These are phyloP conservation scores for Phoenix roebelenii DNA, from an alignment of 176 grass and related monocot genomes.

Conservation along the genomic window DNA sequence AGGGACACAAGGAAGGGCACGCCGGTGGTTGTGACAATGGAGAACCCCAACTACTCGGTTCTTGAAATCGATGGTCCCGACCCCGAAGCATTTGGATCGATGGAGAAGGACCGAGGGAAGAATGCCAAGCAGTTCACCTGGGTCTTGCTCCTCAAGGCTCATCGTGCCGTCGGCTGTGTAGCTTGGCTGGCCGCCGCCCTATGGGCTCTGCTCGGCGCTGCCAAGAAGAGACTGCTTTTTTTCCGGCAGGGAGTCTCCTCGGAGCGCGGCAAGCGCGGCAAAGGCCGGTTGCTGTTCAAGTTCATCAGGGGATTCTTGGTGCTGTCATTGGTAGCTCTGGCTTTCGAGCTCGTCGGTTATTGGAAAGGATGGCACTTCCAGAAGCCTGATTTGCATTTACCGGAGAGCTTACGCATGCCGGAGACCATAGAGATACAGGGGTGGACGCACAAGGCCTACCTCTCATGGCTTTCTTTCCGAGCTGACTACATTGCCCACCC, in stretches of 20 bases:
- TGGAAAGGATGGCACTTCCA: constrained; percentile 63
- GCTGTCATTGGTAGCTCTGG: constrained; percentile 39
- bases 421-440: constrained; percentile 47
- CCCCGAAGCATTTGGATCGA: constrained; percentile 26
- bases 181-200: constrained; percentile 28
- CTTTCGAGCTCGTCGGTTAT: constrained; percentile 49
- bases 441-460: constrained; percentile 43
- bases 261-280: constrained; percentile 7
- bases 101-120: constrained; percentile 55
- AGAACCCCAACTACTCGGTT: constrained; percentile 69
- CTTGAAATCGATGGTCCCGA: constrained; percentile 50
- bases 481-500: constrained; percentile 38
- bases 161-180: constrained; percentile 37
- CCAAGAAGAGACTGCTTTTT: constrained; percentile 28
- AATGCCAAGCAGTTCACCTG: constrained; percentile 79
- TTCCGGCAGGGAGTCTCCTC: not conserved
- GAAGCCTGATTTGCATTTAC: constrained; percentile 22
- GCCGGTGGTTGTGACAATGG: constrained; percentile 69
- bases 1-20: constrained; percentile 35
- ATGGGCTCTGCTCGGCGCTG: constrained; percentile 32
- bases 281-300: constrained; percentile 35
- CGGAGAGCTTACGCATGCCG: constrained; percentile 32
- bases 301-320: constrained; percentile 50
- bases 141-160: constrained; percentile 57
- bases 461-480: constrained; percentile 57